Conservation (phyloP, 2,329 filamentous ascomycete genomes). For the Sarocladium brachiariae region DNA sequence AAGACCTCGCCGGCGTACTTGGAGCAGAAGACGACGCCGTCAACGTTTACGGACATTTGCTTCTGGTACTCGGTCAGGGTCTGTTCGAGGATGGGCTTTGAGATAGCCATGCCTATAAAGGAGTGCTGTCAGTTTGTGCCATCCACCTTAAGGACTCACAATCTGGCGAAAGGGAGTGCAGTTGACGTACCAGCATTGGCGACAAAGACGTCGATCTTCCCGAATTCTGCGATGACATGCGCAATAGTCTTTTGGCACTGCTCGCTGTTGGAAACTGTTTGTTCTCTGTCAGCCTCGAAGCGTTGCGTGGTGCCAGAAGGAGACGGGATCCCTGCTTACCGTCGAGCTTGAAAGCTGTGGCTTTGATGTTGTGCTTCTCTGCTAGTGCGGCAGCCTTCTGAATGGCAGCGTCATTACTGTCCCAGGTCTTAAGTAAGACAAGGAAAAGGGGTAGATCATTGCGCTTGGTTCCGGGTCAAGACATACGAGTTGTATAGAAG, state of each 20-base stretch:
- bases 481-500: constrained; percentile 26
- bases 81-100: constrained; percentile 48
- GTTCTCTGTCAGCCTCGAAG: no score
- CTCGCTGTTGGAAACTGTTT: neutral
- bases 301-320: no score
- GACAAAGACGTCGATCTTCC: constrained; percentile 34
- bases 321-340: constrained; percentile 16
- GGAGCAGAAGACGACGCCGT: constrained; percentile 35
- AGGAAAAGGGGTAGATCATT: neutral
- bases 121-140: neutral
- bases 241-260: constrained; percentile 20
- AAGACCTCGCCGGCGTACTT: constrained; percentile 35
- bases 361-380: constrained; percentile 26
- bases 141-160: neutral
- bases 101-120: constrained; percentile 37
- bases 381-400: constrained; percentile 27
- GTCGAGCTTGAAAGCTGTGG: constrained; percentile 36
- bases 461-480: neutral
- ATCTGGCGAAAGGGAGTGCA: neutral
- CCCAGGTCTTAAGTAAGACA: neutral
- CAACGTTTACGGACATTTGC: constrained; percentile 47
- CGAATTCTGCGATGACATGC: constrained; percentile 31
- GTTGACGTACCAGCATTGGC: constrained; percentile 31
- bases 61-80: constrained; percentile 41
- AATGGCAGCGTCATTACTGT: constrained; percentile 26